phyloP scores from a whole-genome alignment of 257 asterid species.

The Scutellaria barbata region DNA sequence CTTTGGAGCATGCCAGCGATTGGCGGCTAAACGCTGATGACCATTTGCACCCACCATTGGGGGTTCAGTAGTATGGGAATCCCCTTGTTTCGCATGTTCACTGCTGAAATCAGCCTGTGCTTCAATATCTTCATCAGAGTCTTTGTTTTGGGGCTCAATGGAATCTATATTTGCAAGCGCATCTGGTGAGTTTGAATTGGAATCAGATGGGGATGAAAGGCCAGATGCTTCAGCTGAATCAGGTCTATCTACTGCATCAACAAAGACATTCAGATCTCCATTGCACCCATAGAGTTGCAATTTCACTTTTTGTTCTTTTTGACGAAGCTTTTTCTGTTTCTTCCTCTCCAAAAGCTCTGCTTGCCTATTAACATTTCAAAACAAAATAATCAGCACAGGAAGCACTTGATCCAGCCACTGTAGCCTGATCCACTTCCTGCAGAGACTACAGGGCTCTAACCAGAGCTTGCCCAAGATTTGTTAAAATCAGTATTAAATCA shows the following conservation, averaged over 20 bases:
- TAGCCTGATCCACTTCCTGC: background rate
- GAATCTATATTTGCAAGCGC: constrained; percentile 41
- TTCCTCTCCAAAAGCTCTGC: constrained; percentile 74
- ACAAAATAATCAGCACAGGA: constrained; percentile 29
- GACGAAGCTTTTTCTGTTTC: constrained; percentile 79
- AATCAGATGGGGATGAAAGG: constrained; percentile 48
- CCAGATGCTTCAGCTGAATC: constrained; percentile 51
- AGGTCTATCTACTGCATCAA: constrained; percentile 51
- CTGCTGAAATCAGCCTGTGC: constrained; percentile 43
- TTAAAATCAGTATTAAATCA: background rate
- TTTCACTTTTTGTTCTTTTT: constrained; percentile 75
- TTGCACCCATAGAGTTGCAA: constrained; percentile 50
- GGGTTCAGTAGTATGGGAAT: constrained; percentile 50
- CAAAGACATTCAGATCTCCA: constrained; percentile 38
- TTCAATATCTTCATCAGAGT: constrained; percentile 47
- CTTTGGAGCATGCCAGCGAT: constrained; percentile 65
- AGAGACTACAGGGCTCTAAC: background rate
- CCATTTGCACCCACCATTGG: constrained; percentile 42
- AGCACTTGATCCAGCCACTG: background rate
- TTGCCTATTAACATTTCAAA: constrained; percentile 52
- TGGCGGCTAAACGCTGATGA: constrained; percentile 38
- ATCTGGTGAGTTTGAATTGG: constrained; percentile 49
- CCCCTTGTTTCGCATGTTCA: constrained; percentile 42
- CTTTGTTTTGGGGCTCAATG: constrained; percentile 48
- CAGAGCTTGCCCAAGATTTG: background rate